Percentiles rank a stretch among this genome's conserved stretches.
phyloP scores from a whole-genome alignment of 441 rosid species.

The Gossypium lobatum region DNA sequence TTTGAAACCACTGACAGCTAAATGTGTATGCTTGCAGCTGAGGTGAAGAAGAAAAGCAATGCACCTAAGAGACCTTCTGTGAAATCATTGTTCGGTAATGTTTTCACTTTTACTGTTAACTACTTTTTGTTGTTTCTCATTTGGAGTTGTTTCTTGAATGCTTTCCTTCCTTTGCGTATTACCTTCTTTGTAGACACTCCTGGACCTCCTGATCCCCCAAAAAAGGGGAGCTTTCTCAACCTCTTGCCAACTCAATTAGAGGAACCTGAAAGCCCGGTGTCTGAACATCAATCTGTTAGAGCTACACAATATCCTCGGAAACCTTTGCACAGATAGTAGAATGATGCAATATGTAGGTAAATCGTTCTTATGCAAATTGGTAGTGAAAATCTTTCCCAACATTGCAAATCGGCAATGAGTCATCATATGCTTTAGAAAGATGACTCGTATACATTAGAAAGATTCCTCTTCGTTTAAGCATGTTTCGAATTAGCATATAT shows the following conservation, averaged over 20 bases:
- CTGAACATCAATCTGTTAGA: slow-evolving; percentile 4
- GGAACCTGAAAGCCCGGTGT: slow-evolving; percentile 24
- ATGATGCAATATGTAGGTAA: neutral
- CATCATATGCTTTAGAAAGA: neutral
- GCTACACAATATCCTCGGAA: neutral
- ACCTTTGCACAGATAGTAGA: neutral
- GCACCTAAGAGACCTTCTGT: slow-evolving; percentile 38
- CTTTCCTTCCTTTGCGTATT: neutral
- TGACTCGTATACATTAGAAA: neutral
- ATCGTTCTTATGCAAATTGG: neutral
- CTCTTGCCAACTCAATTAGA: slow-evolving; percentile 30
- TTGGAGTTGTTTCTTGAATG: neutral
- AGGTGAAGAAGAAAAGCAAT: slow-evolving; percentile 35
- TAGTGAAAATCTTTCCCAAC: neutral
- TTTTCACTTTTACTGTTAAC: neutral
- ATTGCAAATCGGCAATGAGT: neutral
- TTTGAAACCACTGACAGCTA: neutral
- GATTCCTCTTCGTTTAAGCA: neutral
- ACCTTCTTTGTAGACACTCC: slow-evolving; percentile 28
- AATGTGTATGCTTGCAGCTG: slow-evolving; percentile 24
- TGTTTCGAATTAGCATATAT: neutral
- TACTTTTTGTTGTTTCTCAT: neutral
- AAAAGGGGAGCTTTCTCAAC: slow-evolving; percentile 32
- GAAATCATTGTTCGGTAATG: slow-evolving; percentile 40
- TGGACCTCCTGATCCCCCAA: slow-evolving; percentile 26